Percentiles rank a stretch among this genome's conserved stretches.
Evolutionary conservation across 805 yeast genomes (phyloP).

Genomic region (Kregervanrija fluxuum): DNA sequence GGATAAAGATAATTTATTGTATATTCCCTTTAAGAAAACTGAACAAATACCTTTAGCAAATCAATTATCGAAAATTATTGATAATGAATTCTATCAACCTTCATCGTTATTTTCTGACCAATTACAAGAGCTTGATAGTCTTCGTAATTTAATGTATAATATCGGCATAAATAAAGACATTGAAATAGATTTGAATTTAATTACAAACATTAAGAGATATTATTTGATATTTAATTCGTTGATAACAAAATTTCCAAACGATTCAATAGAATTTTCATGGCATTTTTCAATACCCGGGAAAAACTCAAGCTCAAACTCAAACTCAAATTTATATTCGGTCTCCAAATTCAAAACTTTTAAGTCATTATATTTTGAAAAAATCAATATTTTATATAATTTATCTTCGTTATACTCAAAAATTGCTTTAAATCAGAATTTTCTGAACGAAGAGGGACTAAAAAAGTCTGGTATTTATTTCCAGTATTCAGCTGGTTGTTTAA

Average conservation of each 20-base stretch:
- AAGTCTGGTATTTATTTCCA: slow-evolving; percentile 61
- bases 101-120: slow-evolving; percentile 23
- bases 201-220: slow-evolving; percentile 28
- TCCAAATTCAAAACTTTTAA: slow-evolving; percentile 6
- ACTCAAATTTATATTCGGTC: too few relatives aligned
- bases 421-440: slow-evolving; percentile 40
- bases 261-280: slow-evolving; percentile 64
- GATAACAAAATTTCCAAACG: slow-evolving; percentile 54
- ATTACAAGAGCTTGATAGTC: slow-evolving; percentile 32
- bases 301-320: slow-evolving; percentile 26
- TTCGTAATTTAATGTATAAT: slow-evolving; percentile 29
- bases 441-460: slow-evolving; percentile 49
- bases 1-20: slow-evolving; percentile 27
- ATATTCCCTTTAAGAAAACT: slow-evolving; percentile 33
- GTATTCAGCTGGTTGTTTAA: slow-evolving; percentile 62
- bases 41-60: slow-evolving; percentile 28
- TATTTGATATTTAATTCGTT: slow-evolving; percentile 38
- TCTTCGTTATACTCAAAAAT: slow-evolving; percentile 56
- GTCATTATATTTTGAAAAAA: slow-evolving; percentile 52
- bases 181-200: slow-evolving; percentile 7
- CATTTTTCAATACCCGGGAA: slow-evolving; percentile 50
- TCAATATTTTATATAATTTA: slow-evolving; percentile 60
- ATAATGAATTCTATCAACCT: slow-evolving; percentile 33
- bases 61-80: slow-evolving; percentile 29
- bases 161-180: background rate